Evolutionary conservation across 306 rosid species (phyloP), one percentile per base, ranked within the genome.

Genomic region (Pterocarpus santalinus): DNA sequence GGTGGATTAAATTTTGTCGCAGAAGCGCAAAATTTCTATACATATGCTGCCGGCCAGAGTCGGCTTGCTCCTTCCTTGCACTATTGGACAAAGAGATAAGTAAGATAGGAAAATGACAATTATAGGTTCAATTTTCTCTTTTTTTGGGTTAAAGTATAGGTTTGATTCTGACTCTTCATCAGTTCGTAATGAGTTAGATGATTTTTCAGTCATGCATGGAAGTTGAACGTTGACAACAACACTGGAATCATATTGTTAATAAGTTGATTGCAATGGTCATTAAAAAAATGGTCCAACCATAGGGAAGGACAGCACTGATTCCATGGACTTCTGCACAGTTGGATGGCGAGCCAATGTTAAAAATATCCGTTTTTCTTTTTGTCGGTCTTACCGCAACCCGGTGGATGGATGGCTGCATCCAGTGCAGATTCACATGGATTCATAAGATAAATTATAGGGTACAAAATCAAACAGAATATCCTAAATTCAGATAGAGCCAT

Each of bases 1-100:
- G 44, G 38, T 33, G 7, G 35, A 16, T 28, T 13, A 62, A 44
- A n/a, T 41, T 41, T 30, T 12, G 65, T 38, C 14, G 16, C 5
- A 32, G 53, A 6, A 28, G 30, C 6, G 43, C 28, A 43, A 33
- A 53, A 14, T 1, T 4, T 14, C 22, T 53, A 0, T 53, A n/a
- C 0, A 4, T 12, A 1, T 55, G 58, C 16, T 15, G 83, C 83
- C 80, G 83, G 77, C 80, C 73, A 47, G 22, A 39, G 83, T 6
- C 70, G 78, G 83, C 69, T 60, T 44, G 5, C 11, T 68, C 52
- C 49, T 49, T 57, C 17, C 4, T 13, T 71, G 15, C 7, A 65
- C 41, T 62, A 39, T 8, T 14, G n/a, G 82, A 76, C 82, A 71
- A 85, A 70, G 4, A 46, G 62, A 69, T 62, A n/a, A 60, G 35